Conservation (phyloP, 2,329 filamentous ascomycete genomes). For the Fusarium sp. region DNA sequence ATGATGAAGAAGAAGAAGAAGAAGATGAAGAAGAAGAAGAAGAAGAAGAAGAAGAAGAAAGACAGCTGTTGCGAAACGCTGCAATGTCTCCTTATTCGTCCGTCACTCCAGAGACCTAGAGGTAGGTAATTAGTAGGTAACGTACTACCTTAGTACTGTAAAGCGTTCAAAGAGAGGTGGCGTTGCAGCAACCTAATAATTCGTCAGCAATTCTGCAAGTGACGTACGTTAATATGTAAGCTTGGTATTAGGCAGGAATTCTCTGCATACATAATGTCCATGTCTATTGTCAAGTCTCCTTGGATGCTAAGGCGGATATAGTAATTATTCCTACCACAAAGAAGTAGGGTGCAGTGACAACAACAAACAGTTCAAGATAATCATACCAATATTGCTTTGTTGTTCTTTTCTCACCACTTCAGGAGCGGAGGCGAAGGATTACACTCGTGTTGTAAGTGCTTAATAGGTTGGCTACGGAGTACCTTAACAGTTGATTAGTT, state of each 20-base stretch:
- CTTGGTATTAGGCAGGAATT: too few relatives aligned
- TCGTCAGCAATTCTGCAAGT: conserved; percentile 21
- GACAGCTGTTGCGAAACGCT: background rate
- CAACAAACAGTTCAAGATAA: background rate
- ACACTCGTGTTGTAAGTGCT: background rate
- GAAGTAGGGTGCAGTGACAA: conserved; percentile 19
- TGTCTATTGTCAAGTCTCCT: background rate
- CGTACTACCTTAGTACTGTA: background rate
- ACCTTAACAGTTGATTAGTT: too few relatives aligned
- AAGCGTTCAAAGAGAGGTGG: conserved; percentile 9
- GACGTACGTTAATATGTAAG: background rate
- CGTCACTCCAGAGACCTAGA: background rate
- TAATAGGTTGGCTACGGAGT: too few relatives aligned
- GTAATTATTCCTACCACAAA: background rate
- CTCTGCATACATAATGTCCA: too few relatives aligned
- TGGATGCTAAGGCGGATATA: conserved; percentile 4
- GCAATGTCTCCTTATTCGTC: background rate
- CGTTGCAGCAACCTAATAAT: conserved; percentile 3
- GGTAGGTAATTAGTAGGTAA: too few relatives aligned
- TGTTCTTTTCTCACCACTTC: conserved; percentile 1
- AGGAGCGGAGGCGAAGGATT: background rate
- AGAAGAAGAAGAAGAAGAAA: background rate
- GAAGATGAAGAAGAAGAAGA: too few relatives aligned
- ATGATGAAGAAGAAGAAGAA: too few relatives aligned
- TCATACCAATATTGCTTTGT: conserved; percentile 4